Base-by-base conservation (phyloP, 257 asterid species). In the Galeopsis tetrahit region DNA sequence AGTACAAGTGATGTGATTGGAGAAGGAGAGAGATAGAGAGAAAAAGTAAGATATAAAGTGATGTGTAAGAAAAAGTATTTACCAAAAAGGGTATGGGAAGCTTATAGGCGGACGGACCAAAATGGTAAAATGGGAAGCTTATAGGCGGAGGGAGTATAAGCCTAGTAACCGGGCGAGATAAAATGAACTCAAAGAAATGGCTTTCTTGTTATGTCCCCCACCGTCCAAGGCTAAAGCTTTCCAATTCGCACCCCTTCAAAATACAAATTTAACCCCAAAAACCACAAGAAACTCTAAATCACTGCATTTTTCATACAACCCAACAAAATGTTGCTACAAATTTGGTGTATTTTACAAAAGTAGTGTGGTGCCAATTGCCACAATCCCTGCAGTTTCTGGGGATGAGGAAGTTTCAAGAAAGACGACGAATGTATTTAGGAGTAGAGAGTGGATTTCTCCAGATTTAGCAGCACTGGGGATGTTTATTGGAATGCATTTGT, bases 361-460 rank as follows among this genome's bases (percentile, higher is more conserved):
- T 17, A 21, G 28, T 21, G 49, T 63, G 46, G 46, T n/a, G 71
- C 53, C 7, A 60, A 62, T 14, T 1, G 2, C 75, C 39, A 49
- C 87, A n/a, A 7, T 62, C 53, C 83, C 86, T 7, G 46, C n/a
- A n/a, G n/a, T 65, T 0, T 58, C 84, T 3, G 86, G 86, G 48
- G 65, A 68, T 43, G 87, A 17, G 17, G 77, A 82, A 69, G 82
- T 74, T 32, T 69, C 86, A 33, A 81, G 33, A 42, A 77, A 83
- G 79, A 81, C 46, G 79, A 81, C 46, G 73, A 79, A 77, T 6
- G 79, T 83, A 35, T 78, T 17, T 68, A 59, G 75, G 83, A 83
- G 82, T 35, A 86, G 97, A 69, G 82, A 79, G 67, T 89, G 97
- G 96, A 86, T 66, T 82, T 71, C 79, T 33, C 10, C 77, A 35